Base-by-base conservation (phyloP, 192 early-diverging fungal genomes). In the Dissophora ornata region DNA sequence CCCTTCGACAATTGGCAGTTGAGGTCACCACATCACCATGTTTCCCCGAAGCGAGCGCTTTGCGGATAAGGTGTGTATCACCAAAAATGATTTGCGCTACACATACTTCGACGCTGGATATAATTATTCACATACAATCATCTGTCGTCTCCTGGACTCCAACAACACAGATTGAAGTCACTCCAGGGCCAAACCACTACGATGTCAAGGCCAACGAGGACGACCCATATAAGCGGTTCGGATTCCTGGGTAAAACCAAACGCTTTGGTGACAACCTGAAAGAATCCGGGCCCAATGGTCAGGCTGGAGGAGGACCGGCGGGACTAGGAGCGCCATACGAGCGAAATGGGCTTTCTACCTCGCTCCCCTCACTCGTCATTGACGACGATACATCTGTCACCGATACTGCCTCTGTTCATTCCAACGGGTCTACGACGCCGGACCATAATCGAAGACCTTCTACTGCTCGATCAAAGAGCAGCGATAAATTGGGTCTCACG, bases 11-110 rank as follows among this genome's bases (percentile, higher is more conserved):
- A n/a, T n/a, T n/a, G n/a, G n/a, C n/a, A n/a, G n/a, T n/a, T 19
- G 21, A 38, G 36, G 36, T 38, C 7, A 38, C 36, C 36, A 38
- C 36, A 41, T 28, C 40, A 51, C 21, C 48, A 77, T 77, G 73
- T 77, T 77, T 60, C 63, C 73, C 4, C 50, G 73, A 44, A 77
- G 73, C 50, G 73, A 77, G 41, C 73, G 73, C 18, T 77, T 77
- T 67, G 73, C 62, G 58, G 73, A 77, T 22, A 77, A 77, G 73
- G 73, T 67, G 54, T 29, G 42, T 57, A 19, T n/a, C 18, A 24
- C 22, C 26, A 38, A 34, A 54, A 11, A n/a, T 13, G 12, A 48
- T 33, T 42, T 52, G n/a, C 4, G 38, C 46, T 11, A 28, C 45
- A 28, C 7, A 18, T 42, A 21, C 19, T n/a, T n/a, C n/a, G n/a